A percentile compares a stretch with the other conserved stretches of the same genome.
These are phyloP conservation scores for Termitomyces sp. DNA, from an alignment of 768 basidiomycete genomes.

Conservation along the genomic window DNA sequence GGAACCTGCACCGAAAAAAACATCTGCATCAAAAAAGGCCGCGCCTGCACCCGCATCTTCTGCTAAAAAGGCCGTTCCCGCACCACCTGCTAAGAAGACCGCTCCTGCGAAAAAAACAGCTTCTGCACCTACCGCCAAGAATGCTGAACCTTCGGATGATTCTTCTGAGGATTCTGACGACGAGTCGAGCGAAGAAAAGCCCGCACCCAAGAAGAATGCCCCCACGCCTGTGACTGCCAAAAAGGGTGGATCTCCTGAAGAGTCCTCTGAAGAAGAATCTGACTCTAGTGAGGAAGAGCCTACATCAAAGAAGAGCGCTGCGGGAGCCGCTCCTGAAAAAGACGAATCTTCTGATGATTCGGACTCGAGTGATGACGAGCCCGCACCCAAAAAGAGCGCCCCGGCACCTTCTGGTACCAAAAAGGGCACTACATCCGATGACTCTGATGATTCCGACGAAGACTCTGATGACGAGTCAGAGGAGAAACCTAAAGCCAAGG, in stretches of 20 bases:
- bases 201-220: slow-evolving; percentile 9
- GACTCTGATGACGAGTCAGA: slow-evolving; percentile 15
- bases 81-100: neutral
- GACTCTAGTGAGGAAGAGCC: slow-evolving; percentile 1
- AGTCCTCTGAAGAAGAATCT: neutral
- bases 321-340: slow-evolving; percentile 6
- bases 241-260: neutral
- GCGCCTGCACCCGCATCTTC: neutral
- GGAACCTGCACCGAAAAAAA: slow-evolving; percentile 24
- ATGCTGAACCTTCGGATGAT: slow-evolving; percentile 16
- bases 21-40: slow-evolving; percentile 11
- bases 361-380: slow-evolving; percentile 4
- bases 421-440: slow-evolving; percentile 6
- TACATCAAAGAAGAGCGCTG: slow-evolving; percentile 12
- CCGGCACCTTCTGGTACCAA: slow-evolving; percentile 10
- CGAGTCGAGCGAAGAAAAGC: slow-evolving; percentile 5
- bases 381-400: slow-evolving; percentile 12
- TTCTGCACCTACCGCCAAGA: neutral
- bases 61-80: neutral
- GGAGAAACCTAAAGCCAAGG: slow-evolving; percentile 11
- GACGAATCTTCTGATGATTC: slow-evolving; percentile 18
- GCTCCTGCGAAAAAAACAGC: slow-evolving; percentile 2
- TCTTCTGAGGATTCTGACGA: slow-evolving; percentile 18
- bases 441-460: neutral
- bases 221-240: neutral